Base-by-base conservation (phyloP, 345 rosid genomes). In the Acer saccharum region DNA sequence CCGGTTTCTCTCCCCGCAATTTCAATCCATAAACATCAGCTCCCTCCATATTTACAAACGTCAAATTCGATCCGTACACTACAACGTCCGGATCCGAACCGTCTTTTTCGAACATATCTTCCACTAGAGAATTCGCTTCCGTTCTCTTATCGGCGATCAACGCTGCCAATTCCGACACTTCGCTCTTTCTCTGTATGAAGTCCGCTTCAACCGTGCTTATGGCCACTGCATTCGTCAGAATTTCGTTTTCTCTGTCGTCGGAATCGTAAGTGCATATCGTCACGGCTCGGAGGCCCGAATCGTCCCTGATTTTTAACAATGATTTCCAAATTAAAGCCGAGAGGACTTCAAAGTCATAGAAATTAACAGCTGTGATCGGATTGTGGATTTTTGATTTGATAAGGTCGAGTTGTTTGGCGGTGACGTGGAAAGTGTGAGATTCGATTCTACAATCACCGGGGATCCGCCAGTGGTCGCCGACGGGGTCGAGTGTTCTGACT, bases 321-420 rank as follows among this genome's bases (percentile, higher is more conserved):
- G 88, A 87, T 62, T 83, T 86, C 97, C 94, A 94, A 18, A 92
- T 73, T 21, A 87, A 7, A 2, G 94, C 95, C n/a, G 84, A 83
- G 4, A 94, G 50, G 44, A 85, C 17, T 8, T 84, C 86, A 60
- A 90, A 86, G 72, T 57, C 57, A 0, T 83, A 81, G 32, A 73
- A 10, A 1, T 69, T 50, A 2, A 43, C 27, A 0, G 80, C 25
- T 73, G 48, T 75, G 73, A 10, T 35, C 1, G 14, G 68, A 14
- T 48, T 21, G 5, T 17, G 11, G 10, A 68, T 52, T 27, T 32
- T 76, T 12, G 87, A 73, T 32, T 21, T 41, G n/a, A 88, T 50
- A 69, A 46, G 77, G 7, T 81, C 78, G 0, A 88, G 84, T 41
- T 84, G 92, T 70, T 78, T 69, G 13, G 71, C 60, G 11, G 81